Percentiles rank a stretch among this genome's conserved stretches.
These are phyloP conservation scores for Allantophomopsis cytisporea DNA, from an alignment of 2,329 filamentous ascomycete species.

Conservation along the genomic window DNA sequence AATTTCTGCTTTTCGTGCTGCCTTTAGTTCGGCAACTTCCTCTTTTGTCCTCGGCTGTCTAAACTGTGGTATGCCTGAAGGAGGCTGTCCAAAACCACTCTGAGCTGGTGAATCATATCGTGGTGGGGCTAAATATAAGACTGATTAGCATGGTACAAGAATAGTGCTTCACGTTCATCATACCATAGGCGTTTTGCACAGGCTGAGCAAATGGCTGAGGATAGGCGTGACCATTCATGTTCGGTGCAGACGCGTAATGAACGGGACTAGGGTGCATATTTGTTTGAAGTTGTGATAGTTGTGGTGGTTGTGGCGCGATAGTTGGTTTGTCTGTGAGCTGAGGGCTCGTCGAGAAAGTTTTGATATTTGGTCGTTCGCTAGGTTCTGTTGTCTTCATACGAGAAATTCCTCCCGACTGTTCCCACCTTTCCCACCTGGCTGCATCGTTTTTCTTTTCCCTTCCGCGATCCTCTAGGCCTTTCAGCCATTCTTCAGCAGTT, in stretches of 20 bases:
- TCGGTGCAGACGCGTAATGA: too few species aligned
- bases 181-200: neutral
- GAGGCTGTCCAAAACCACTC: slow-evolving; percentile 12
- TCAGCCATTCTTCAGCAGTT: slow-evolving; percentile 64
- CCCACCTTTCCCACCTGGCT: slow-evolving; percentile 66
- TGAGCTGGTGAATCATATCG: slow-evolving; percentile 17
- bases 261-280: too few species aligned
- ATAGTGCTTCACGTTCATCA: too few species aligned
- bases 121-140: slow-evolving; percentile 7
- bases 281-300: too few species aligned
- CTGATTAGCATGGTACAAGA: too few species aligned
- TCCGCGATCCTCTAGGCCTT: slow-evolving; percentile 54
- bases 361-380: slow-evolving; percentile 2
- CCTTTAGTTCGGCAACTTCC: slow-evolving; percentile 50
- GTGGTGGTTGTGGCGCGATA: too few species aligned
- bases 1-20: slow-evolving; percentile 53
- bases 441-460: slow-evolving; percentile 45
- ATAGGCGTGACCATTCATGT: too few species aligned
- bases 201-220: neutral
- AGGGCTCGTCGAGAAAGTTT: neutral
- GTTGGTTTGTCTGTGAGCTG: neutral
- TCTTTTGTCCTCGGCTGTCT: slow-evolving; percentile 40
- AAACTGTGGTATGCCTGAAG: slow-evolving; percentile 10
- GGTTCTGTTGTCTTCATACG: slow-evolving; percentile 8
- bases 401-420: slow-evolving; percentile 21